Base-by-base conservation (phyloP, 2,329 filamentous ascomycete genomes). In the Claviceps lovelessii region DNA sequence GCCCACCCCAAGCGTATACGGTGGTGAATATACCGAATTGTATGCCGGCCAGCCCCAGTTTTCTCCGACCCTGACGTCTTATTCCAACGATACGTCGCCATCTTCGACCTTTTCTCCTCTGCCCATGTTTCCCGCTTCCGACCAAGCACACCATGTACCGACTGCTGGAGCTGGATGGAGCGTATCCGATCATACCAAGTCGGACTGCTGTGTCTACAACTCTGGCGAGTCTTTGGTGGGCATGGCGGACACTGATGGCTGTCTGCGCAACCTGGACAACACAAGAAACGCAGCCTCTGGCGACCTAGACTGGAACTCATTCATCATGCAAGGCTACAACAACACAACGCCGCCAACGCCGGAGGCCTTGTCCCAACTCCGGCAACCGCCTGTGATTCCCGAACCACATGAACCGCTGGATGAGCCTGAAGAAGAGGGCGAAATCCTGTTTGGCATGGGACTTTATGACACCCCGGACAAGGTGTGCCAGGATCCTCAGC, bases 381-480 rank as follows among this genome's bases (percentile, higher is more conserved):
- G 80, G 58, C 72, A 78, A 2, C 72, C 76, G 52, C 69, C 74
- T 15, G 64, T 75, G 10, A 65, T 75, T 37, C 67, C 75, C 11
- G 76, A 81, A 51, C 67, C 72, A 11, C 79, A 75, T 57, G 70
- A 76, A 54, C 61, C 75, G 6, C 67, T 80, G 29, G 75, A 77
- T 37, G 75, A 80, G 44, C 64, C 71, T 11, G 73, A 79, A 50
- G 80, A 81, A 33, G 80, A 80, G 49, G 84, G 81, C 42, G 86
- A 90, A 62, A 84, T 89, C 57, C 75, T 91, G 1, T 77, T 90
- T n/a, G 87, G 87, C 23, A 84, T 93, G 78, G 88, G 88, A 0
- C 77, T 93, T 0, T 93, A 93, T 67, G 87, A 89, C 62, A 73
- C 79, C 5, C 86, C 86, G 0, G 84, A 83, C 54, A 78, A 79